Base-by-base conservation (phyloP, 352 stramenopile genomes). In the Thalassiosira gravida region DNA sequence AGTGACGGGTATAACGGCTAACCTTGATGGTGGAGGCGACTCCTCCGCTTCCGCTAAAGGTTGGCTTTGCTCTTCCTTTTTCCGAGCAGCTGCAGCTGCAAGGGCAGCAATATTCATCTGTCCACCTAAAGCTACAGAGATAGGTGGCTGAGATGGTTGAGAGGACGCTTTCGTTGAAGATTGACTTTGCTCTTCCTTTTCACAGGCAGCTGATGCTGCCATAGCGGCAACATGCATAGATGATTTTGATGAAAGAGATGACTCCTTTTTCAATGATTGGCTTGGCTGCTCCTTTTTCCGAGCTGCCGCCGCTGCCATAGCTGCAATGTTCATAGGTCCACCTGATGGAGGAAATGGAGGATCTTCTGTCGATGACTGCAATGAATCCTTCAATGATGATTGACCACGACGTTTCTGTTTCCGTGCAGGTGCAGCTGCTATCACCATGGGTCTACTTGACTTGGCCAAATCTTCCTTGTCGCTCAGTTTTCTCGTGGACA, bases 51-150 rank as follows among this genome's bases (percentile, higher is more conserved):
- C 9, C n/a, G n/a, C n/a, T n/a, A n/a, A 39, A 24, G 22, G 9
- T 30, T 53, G 42, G 18, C 22, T 63, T 56, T 74, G 29, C 14
- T 65, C 20, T 39, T 42, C 18, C 18, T 67, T 75, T 42, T 62
- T 52, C 35, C 18, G 13, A 7, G 32, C 27, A 27, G 30, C 63
- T 55, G 6, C n/a, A 49, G 14, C 47, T 49, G 44, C 47, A 20
- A 71, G 58, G 44, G 14, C 47, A 29, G 44, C 47, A 20, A 71
- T 59, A 61, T 30, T 20, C 50, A 7, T n/a, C 22, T 32, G 20
- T n/a, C 20, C 50, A 39, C 32, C 32, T 39, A 11, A 11, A 11
- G 32, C 11, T 37, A 5, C 16, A 50, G 42, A 16, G 11, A 50
- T 16, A 13, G 42, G 42, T 20, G 16, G n/a, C 16, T 32, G 18